Percentiles rank a stretch among this genome's conserved stretches.
phyloP scores from a whole-genome alignment of 129 eudicot genomes.

The Daucus carota region DNA sequence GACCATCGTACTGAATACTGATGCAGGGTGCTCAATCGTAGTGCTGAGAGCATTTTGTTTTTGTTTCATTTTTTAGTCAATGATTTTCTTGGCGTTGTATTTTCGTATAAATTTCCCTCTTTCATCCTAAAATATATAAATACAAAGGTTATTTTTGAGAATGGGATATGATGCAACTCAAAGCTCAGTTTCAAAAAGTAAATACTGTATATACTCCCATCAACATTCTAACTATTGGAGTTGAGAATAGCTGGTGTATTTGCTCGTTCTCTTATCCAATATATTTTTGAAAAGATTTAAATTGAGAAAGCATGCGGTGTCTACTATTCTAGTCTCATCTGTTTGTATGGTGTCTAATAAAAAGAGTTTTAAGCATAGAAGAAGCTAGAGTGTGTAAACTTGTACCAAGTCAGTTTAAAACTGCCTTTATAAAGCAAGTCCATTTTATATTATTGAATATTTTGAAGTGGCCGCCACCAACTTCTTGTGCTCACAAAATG shows the following conservation, averaged over 20 bases:
- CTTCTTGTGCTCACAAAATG: neutral
- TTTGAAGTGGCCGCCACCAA: neutral
- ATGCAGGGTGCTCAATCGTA: neutral
- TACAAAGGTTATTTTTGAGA: neutral
- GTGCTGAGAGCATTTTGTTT: neutral
- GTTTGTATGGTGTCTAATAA: neutral
- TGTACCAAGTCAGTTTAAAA: neutral
- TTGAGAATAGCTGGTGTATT: neutral
- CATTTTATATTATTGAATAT: neutral
- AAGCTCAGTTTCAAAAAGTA: neutral
- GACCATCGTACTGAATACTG: neutral
- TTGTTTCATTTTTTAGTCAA: neutral
- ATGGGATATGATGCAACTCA: neutral
- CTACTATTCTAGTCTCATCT: neutral
- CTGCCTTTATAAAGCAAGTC: neutral
- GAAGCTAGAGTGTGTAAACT: neutral
- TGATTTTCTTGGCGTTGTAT: neutral
- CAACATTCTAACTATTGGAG: neutral
- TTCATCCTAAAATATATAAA: too few species aligned
- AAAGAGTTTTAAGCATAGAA: neutral
- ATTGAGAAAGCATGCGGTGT: neutral
- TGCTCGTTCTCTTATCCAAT: neutral
- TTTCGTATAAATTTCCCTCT: too few species aligned
- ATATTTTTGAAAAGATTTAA: neutral
- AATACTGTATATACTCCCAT: neutral